phyloP scores from a whole-genome alignment of 768 basidiomycete species.

The Cystobasidium tubakii region DNA sequence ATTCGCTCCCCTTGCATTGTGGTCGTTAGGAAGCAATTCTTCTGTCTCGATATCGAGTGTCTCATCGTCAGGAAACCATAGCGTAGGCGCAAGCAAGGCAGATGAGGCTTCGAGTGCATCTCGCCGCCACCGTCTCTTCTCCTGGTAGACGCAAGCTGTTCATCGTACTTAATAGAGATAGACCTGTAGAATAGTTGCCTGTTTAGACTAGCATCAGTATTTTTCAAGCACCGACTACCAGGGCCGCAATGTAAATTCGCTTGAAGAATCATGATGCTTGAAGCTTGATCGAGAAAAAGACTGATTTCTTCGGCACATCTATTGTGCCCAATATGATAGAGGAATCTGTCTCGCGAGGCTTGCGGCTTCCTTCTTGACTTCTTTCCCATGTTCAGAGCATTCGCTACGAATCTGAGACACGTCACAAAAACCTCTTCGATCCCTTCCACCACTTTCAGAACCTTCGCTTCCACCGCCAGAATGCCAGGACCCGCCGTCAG shows the following conservation, averaged over 20 bases:
- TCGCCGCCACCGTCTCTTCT: not conserved
- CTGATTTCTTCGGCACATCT: not conserved
- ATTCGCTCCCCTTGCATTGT: conserved; percentile 17
- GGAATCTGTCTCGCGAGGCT: not conserved
- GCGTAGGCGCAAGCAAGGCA: not conserved
- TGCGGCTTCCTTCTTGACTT: not conserved
- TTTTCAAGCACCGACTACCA: too few species aligned
- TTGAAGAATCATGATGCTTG: too few species aligned
- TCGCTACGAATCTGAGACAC: conserved; percentile 11
- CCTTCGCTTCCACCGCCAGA: not conserved
- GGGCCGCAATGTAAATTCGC: too few species aligned
- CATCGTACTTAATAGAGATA: not conserved
- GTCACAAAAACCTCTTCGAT: not conserved
- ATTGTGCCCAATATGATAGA: not conserved
- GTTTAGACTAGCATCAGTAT: too few species aligned
- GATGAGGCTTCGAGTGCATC: not conserved
- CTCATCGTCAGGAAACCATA: not conserved
- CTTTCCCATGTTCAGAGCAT: not conserved
- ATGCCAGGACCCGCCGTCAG: conserved; percentile 20
- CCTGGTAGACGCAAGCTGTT: not conserved
- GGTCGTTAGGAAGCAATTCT: not conserved
- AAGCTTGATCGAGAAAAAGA: conserved; percentile 3
- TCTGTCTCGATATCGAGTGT: not conserved
- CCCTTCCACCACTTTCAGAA: not conserved
- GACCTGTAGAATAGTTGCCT: not conserved